Percentiles rank a stretch among this genome's conserved stretches.
Evolutionary conservation across 305 asterid species (phyloP).

Genomic region (Fraxinus latifolia): DNA sequence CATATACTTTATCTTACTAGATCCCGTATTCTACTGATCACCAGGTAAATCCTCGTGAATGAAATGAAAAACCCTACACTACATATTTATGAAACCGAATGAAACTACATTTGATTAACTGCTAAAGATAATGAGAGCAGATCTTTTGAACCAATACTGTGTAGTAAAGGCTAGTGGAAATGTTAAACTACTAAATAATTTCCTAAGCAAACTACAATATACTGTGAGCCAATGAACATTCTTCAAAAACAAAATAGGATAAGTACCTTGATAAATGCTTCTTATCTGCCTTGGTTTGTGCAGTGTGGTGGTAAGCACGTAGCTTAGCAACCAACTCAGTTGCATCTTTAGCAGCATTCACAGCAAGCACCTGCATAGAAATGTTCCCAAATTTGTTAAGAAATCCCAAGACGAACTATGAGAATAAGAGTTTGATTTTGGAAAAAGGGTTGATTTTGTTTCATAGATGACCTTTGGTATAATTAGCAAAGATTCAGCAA

Average conservation of each 20-base stretch:
- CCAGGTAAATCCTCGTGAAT: neutral
- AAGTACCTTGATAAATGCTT: slow-evolving; percentile 80
- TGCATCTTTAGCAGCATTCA: slow-evolving; percentile 97
- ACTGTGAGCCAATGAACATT: neutral
- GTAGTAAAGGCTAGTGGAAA: neutral
- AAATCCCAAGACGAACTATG: neutral
- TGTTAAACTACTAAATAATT: neutral
- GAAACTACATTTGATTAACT: neutral
- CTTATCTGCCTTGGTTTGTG: slow-evolving; percentile 92
- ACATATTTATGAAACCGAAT: neutral
- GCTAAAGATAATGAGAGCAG: neutral
- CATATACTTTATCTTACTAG: neutral
- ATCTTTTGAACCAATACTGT: neutral
- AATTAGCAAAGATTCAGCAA: slow-evolving; percentile 77
- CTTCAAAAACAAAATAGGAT: neutral
- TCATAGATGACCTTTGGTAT: slow-evolving; percentile 70
- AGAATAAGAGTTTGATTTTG: neutral
- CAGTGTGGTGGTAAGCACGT: slow-evolving; percentile 83
- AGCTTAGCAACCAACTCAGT: slow-evolving; percentile 86
- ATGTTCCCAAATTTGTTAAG: neutral
- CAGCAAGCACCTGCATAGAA: slow-evolving; percentile 77
- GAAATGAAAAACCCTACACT: neutral
- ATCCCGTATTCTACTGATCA: neutral
- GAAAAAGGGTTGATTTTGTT: neutral
- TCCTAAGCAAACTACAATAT: neutral